Evolutionary conservation across 306 rosid species (phyloP).

Genomic region (Senna tora): DNA sequence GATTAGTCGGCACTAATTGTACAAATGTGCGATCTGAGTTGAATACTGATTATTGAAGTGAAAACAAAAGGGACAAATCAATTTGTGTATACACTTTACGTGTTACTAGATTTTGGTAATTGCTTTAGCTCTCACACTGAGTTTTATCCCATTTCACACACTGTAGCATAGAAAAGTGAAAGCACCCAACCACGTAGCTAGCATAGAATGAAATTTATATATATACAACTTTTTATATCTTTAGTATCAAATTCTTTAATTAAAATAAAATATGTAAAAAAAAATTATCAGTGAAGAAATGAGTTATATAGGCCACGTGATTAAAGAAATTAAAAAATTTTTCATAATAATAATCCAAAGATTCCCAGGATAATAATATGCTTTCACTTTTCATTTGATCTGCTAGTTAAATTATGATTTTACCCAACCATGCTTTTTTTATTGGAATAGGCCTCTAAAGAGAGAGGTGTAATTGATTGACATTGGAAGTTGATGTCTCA

Average conservation of each 20-base stretch:
- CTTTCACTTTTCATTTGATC: not conserved
- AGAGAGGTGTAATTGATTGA: constrained; percentile 7
- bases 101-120: not conserved
- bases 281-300: too few relatives aligned
- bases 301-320: too few relatives aligned
- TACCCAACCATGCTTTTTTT: constrained; percentile 29
- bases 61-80: not conserved
- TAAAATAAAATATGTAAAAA: too few relatives aligned
- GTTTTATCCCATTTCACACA: constrained; percentile 31
- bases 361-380: not conserved
- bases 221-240: too few relatives aligned
- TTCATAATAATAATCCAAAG: too few relatives aligned
- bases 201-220: not conserved
- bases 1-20: not conserved
- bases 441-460: not conserved
- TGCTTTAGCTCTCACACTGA: not conserved
- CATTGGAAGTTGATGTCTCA: constrained; percentile 13
- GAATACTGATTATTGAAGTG: not conserved
- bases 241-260: too few relatives aligned
- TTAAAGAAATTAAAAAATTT: too few relatives aligned
- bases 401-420: constrained; percentile 26
- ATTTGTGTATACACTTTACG: not conserved
- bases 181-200: constrained; percentile 19
- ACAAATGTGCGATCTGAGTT: not conserved
- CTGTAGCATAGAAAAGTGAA: not conserved